A percentile compares a stretch with the other conserved stretches of the same genome.
Evolutionary conservation across 2,329 filamentous ascomycete species (phyloP).

Genomic region (Ophiostoma novo-ulmi): DNA sequence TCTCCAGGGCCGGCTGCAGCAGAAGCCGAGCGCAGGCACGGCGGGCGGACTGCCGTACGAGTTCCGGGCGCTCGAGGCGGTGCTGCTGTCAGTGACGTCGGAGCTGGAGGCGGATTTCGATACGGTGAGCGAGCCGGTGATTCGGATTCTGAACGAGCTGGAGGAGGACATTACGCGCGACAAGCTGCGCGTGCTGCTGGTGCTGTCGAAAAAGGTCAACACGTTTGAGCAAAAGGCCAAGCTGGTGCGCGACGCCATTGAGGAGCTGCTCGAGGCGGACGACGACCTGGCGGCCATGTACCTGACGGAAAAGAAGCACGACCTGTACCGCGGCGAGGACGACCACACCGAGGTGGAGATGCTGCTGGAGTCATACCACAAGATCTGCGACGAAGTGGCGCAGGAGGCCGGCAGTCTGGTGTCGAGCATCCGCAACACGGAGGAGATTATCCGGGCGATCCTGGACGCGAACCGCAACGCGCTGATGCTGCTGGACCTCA

Average conservation of each 20-base stretch:
- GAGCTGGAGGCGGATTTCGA: slow-evolving; percentile 93
- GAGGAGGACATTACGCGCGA: slow-evolving; percentile 96
- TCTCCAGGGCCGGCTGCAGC: slow-evolving; percentile 82
- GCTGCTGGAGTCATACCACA: slow-evolving; percentile 94
- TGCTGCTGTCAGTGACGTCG: slow-evolving; percentile 86
- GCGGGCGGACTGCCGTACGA: slow-evolving; percentile 68
- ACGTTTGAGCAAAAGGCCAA: slow-evolving; percentile 97
- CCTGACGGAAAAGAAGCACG: slow-evolving; percentile 77
- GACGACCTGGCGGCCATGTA: slow-evolving; percentile 96
- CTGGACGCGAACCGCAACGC: slow-evolving; percentile 97
- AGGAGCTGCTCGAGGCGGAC: slow-evolving; percentile 91
- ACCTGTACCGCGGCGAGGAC: slow-evolving; percentile 66
- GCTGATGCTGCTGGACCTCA: slow-evolving; percentile 94
- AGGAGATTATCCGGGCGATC: slow-evolving; percentile 98
- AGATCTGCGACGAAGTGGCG: slow-evolving; percentile 95
- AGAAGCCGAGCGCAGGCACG: slow-evolving; percentile 46
- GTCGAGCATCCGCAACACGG: slow-evolving; percentile 91
- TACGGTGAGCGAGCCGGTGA: slow-evolving; percentile 84
- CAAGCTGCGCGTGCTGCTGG: slow-evolving; percentile 82
- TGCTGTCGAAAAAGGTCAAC: slow-evolving; percentile 90
- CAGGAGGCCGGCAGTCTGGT: slow-evolving; percentile 91
- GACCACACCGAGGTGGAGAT: slow-evolving; percentile 97
- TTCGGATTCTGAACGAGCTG: slow-evolving; percentile 78
- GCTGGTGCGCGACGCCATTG: slow-evolving; percentile 87
- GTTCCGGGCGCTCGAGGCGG: slow-evolving; percentile 90